phyloP scores from a whole-genome alignment of 257 asterid species.

The Catharanthus roseus region DNA sequence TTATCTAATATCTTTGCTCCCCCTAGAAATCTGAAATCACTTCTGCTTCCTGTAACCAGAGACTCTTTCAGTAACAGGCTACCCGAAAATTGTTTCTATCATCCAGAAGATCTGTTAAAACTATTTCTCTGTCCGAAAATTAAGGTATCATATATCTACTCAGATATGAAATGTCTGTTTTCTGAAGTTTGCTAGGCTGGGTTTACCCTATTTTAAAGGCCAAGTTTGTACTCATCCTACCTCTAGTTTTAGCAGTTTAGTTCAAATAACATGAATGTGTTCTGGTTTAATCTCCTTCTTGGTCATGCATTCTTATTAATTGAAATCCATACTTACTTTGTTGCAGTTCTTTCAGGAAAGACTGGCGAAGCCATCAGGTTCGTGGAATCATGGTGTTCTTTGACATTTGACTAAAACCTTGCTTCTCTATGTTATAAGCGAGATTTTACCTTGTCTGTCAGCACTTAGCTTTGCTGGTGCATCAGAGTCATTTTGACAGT shows the following conservation, averaged over 20 bases:
- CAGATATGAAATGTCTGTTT: neutral
- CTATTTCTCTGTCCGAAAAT: constrained; percentile 73
- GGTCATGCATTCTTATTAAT: neutral
- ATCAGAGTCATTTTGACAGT: neutral
- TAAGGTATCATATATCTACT: constrained; percentile 25
- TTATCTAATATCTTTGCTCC: constrained; percentile 55
- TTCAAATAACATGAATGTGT: neutral
- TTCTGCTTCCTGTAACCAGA: constrained; percentile 65
- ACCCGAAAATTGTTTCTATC: constrained; percentile 95
- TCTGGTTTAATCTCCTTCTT: neutral
- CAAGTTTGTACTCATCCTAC: neutral
- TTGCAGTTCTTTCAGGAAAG: neutral
- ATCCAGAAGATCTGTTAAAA: constrained; percentile 85
- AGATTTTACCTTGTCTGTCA: neutral
- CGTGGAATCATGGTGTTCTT: neutral
- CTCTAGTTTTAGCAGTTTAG: neutral
- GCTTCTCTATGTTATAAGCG: neutral
- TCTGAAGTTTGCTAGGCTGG: neutral
- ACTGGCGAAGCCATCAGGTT: neutral
- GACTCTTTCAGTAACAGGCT: constrained; percentile 62
- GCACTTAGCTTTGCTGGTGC: no score
- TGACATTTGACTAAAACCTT: neutral
- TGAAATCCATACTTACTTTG: neutral
- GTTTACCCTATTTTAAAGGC: neutral
- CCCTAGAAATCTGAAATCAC: constrained; percentile 76